Evolutionary conservation across 2,329 filamentous ascomycete genomes (phyloP).

Genomic region (Talaromyces sp.): DNA sequence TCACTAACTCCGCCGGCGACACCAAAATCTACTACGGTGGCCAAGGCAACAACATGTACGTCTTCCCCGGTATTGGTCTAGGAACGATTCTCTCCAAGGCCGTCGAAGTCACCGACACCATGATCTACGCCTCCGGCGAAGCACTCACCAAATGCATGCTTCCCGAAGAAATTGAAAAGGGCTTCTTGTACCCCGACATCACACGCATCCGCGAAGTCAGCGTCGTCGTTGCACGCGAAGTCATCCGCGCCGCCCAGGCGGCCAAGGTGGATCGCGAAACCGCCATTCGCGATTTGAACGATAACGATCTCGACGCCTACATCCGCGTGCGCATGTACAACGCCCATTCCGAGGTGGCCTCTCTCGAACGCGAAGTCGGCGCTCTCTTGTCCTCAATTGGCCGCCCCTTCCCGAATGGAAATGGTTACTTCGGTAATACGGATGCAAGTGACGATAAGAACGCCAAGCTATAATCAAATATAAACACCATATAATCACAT

Average conservation of each 20-base stretch:
- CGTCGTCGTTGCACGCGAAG: slow-evolving; percentile 80
- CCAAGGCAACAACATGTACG: slow-evolving; percentile 81
- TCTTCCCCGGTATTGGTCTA: slow-evolving; percentile 94
- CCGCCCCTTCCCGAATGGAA: slow-evolving; percentile 16
- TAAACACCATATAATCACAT: slow-evolving; percentile 1
- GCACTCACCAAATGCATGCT: slow-evolving; percentile 77
- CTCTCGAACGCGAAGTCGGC: slow-evolving; percentile 49
- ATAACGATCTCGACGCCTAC: slow-evolving; percentile 47
- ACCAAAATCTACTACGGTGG: slow-evolving; percentile 70
- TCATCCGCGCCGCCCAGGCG: slow-evolving; percentile 86
- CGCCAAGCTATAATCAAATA: slow-evolving; percentile 14
- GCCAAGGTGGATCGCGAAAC: slow-evolving; percentile 65
- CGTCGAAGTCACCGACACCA: slow-evolving; percentile 81
- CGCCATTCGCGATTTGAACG: slow-evolving; percentile 43
- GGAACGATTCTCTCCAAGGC: slow-evolving; percentile 90
- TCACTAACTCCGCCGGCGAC: slow-evolving; percentile 59
- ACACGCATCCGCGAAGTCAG: slow-evolving; percentile 89
- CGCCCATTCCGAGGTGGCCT: slow-evolving; percentile 48
- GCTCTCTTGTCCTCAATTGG: slow-evolving; percentile 39
- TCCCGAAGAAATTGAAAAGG: slow-evolving; percentile 74
- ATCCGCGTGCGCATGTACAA: slow-evolving; percentile 53
- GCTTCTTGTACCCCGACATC: slow-evolving; percentile 87
- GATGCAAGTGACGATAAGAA: slow-evolving; percentile 6
- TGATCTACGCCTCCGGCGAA: slow-evolving; percentile 93
- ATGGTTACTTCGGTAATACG: slow-evolving; percentile 1